Conservation (phyloP, 2,329 filamentous ascomycete genomes). For the Aspergillus sp. region DNA sequence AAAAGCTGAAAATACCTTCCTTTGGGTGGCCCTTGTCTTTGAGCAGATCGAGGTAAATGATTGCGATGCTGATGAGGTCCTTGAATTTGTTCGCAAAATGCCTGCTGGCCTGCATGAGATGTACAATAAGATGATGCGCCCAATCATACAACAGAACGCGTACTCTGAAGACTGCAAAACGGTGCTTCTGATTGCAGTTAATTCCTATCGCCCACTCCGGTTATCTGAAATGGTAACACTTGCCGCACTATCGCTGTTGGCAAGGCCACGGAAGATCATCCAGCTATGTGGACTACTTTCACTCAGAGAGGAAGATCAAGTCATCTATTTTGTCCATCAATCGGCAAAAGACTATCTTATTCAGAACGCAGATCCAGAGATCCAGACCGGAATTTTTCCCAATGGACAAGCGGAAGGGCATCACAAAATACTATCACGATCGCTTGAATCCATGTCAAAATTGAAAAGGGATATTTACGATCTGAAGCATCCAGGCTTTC, state of each 20-base stretch:
- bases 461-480: neutral
- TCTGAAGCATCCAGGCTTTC: neutral
- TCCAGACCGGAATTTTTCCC: neutral
- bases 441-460: neutral
- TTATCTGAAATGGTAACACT: neutral
- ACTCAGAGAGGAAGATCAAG: constrained; percentile 3
- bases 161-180: neutral
- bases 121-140: neutral
- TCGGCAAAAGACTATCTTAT: constrained; percentile 12
- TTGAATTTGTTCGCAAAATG: neutral
- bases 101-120: neutral
- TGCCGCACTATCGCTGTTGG: neutral
- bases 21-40: constrained; percentile 1
- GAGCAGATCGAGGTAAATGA: neutral
- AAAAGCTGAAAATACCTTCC: constrained; percentile 1
- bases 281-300: constrained; percentile 8
- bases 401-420: neutral
- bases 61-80: neutral
- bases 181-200: neutral
- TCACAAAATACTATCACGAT: neutral
- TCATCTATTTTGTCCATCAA: constrained; percentile 11
- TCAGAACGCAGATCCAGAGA: neutral
- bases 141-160: neutral
- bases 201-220: neutral
- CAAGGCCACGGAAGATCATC: neutral